A percentile compares a stretch with the other conserved stretches of the same genome.
Conservation (phyloP, 73 alveolate species). For the Paramecium biaurelia region DNA sequence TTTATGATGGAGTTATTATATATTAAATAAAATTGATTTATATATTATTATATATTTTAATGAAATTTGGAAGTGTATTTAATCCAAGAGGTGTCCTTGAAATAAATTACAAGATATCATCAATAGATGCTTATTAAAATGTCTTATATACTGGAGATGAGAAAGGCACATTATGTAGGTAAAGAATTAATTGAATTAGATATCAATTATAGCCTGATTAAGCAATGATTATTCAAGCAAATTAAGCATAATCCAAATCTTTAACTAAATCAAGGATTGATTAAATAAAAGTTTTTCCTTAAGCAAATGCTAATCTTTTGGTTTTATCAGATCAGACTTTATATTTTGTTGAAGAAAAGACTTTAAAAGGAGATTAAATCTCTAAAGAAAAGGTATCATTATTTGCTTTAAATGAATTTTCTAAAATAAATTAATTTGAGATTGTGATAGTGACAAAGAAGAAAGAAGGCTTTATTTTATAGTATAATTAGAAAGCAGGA, state of each 20-base stretch:
- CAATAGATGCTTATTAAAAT: constrained; percentile 33
- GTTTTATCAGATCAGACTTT: background rate
- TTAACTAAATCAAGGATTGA: constrained; percentile 23
- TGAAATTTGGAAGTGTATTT: constrained; percentile 44
- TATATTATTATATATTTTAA: background rate
- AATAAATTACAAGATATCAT: background rate
- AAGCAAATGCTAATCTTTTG: background rate
- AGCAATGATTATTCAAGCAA: background rate
- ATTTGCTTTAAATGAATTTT: constrained; percentile 31
- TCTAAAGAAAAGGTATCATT: background rate
- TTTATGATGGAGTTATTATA: too few relatives aligned
- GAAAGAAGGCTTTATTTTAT: constrained; percentile 26
- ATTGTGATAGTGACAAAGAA: constrained; percentile 9
- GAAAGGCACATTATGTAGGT: constrained; percentile 19
- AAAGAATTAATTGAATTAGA: background rate
- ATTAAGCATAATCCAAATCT: background rate
- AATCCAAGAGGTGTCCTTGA: constrained; percentile 8
- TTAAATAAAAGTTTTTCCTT: background rate
- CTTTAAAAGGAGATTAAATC: background rate
- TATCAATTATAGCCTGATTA: constrained; percentile 28
- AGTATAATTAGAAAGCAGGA: background rate
- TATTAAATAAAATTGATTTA: background rate
- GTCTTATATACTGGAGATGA: constrained; percentile 37
- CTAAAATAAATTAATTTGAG: background rate
- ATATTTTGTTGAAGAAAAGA: background rate